Percentiles rank a stretch among this genome's conserved stretches.
Conservation (phyloP, 2,329 filamentous ascomycete genomes). For the Phyllosticta citribraziliensis region DNA sequence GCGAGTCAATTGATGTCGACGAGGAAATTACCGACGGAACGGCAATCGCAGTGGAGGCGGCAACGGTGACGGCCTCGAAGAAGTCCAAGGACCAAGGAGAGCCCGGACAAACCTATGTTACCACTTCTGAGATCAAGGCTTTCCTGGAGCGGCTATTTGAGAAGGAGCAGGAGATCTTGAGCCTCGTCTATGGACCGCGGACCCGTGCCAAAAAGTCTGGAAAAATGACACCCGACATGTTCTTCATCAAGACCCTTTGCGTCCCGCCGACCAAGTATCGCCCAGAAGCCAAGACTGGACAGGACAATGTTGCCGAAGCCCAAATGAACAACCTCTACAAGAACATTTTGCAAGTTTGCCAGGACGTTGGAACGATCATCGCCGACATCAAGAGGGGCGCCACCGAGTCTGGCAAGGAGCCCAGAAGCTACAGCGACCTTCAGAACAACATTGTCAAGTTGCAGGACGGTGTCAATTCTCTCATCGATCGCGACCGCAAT, state of each 20-base stretch:
- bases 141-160: slow-evolving; percentile 72
- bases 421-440: slow-evolving; percentile 62
- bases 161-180: slow-evolving; percentile 74
- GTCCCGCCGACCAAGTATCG: slow-evolving; percentile 90
- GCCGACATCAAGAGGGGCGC: slow-evolving; percentile 50
- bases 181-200: slow-evolving; percentile 74
- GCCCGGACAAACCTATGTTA: slow-evolving; percentile 61
- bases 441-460: slow-evolving; percentile 74
- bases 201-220: slow-evolving; percentile 45
- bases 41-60: slow-evolving; percentile 16
- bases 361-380: slow-evolving; percentile 63
- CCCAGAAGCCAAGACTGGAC: slow-evolving; percentile 73
- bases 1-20: slow-evolving; percentile 31
- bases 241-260: slow-evolving; percentile 78
- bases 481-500: slow-evolving; percentile 84
- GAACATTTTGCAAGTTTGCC: slow-evolving; percentile 66
- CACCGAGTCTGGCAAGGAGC: slow-evolving; percentile 32
- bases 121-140: slow-evolving; percentile 72
- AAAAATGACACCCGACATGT: slow-evolving; percentile 73
- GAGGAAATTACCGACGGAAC: slow-evolving; percentile 21
- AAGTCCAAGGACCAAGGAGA: slow-evolving; percentile 33
- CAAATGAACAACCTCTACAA: slow-evolving; percentile 85
- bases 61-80: slow-evolving; percentile 26
- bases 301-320: slow-evolving; percentile 73
- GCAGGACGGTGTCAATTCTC: slow-evolving; percentile 83